Base-by-base conservation (phyloP, 148 eudicot genomes). In the Agrostemma githago region DNA sequence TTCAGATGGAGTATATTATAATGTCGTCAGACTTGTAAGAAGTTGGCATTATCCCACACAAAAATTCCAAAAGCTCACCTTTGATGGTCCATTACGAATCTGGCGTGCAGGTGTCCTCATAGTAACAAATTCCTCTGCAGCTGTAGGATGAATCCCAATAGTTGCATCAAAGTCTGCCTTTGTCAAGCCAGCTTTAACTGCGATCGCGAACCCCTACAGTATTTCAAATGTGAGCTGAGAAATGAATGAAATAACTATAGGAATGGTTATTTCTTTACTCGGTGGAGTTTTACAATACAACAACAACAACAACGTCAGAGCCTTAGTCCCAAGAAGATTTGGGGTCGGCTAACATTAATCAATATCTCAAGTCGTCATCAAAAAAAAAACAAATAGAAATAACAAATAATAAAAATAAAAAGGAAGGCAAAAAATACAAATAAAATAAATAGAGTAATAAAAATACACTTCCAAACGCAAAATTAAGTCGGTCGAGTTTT, bases 41-140 rank as follows among this genome's bases (percentile, higher is more conserved):
- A 5, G 37, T 53, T 53, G 40, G 8, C 63, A 48, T 66, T 38
- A 57, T 41, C 53, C 58, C 56, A 38, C 62, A 60, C 41, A 14
- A 7, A 10, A 69, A 59, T 26, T 51, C 65, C 71, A 21, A 71
- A 12, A 40, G 70, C 21, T 77, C 74, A 95, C 98, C 96, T 92
- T 90, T 66, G 84, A 75, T 62, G 87, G 82, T 56, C 82, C 82
- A 68, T 72, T 85, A 56, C 97, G 90, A 73, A 92, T 82, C 79
- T 95, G 85, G 77, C 97, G 78, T 5, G 96, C 85, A 46, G 97
- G 98, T 4, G 87, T 86, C 82, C 97, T 92, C 98, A 95, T 92
- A 53, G 98, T 95, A 77, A 95, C 98, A 62, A 95, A 76, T 77
- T 95, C 98, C 84, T 95, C 98, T 53, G 98, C 96, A 73, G 98